Conservation (phyloP, 441 rosid genomes). For the Populus tomentosa region DNA sequence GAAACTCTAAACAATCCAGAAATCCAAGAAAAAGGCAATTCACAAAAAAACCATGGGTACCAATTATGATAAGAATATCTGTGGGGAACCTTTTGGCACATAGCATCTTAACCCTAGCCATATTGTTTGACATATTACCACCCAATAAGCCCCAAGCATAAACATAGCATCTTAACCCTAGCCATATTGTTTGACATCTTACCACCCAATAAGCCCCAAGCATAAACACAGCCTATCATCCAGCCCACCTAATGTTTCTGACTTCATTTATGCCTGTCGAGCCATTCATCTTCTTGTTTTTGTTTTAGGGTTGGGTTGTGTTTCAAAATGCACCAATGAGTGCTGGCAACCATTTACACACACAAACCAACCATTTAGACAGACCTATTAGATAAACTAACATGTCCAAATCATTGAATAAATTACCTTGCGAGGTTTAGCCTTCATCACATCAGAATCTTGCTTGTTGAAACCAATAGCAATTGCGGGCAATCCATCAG, state of each 20-base stretch:
- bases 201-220: background rate
- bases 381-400: background rate
- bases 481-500: conserved; percentile 99
- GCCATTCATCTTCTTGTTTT: background rate
- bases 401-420: background rate
- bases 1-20: too few species aligned
- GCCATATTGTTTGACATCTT: too few species aligned
- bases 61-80: too few species aligned
- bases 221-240: background rate
- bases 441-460: conserved; percentile 97
- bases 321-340: background rate
- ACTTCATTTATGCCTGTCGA: too few species aligned
- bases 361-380: background rate
- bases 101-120: background rate
- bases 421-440: conserved; percentile 96
- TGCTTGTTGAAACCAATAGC: conserved; percentile 99
- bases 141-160: too few species aligned
- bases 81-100: too few species aligned
- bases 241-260: background rate
- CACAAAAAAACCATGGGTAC: too few species aligned
- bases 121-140: background rate
- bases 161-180: too few species aligned
- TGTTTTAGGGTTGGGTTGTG: background rate
- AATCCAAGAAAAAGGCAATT: too few species aligned
- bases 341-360: background rate